Evolutionary conservation across 208 protist genomes (phyloP).

Genomic region (Herpetomonas samuelpessoai): DNA sequence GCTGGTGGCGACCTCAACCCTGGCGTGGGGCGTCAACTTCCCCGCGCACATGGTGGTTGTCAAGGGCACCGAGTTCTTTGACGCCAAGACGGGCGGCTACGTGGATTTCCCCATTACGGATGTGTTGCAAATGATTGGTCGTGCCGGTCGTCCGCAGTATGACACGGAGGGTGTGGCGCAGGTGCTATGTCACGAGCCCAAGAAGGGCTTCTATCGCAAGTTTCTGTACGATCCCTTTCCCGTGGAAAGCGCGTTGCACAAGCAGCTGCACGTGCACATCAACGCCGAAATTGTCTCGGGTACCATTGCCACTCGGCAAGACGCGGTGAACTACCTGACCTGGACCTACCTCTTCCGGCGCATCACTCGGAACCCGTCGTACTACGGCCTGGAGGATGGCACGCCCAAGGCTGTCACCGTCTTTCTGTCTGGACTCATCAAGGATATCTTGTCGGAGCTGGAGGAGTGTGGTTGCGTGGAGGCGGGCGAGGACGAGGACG

Average conservation of each 20-base stretch:
- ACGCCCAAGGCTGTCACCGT: slow-evolving; percentile 81
- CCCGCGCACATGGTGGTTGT: slow-evolving; percentile 99
- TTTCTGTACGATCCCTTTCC: slow-evolving; percentile 99
- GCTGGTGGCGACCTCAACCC: slow-evolving; percentile 98
- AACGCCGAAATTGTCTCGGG: slow-evolving; percentile 98
- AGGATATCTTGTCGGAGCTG: slow-evolving; percentile 79
- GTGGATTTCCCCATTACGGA: slow-evolving; percentile 99
- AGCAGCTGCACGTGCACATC: slow-evolving; percentile 97
- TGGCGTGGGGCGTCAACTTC: slow-evolving; percentile 99
- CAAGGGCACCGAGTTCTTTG: slow-evolving; percentile 99
- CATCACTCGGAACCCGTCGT: slow-evolving; percentile 97
- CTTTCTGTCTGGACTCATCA: slow-evolving; percentile 83
- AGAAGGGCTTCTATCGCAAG: slow-evolving; percentile 99
- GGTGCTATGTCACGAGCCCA: slow-evolving; percentile 97
- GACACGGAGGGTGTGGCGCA: slow-evolving; percentile 95
- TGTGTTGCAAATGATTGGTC: slow-evolving; percentile 99
- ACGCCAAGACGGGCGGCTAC: slow-evolving; percentile 96
- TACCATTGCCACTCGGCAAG: slow-evolving; percentile 93
- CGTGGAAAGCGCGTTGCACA: slow-evolving; percentile 97
- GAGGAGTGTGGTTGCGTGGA: slow-evolving; percentile 84
- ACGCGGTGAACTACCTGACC: slow-evolving; percentile 98
- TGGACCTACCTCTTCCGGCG: slow-evolving; percentile 99
- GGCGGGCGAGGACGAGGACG: slow-evolving; percentile 45
- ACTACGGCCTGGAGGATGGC: slow-evolving; percentile 97
- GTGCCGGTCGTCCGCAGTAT: slow-evolving; percentile 97